phyloP scores from a whole-genome alignment of 139 green algal species.

The Marvania coccoides region DNA sequence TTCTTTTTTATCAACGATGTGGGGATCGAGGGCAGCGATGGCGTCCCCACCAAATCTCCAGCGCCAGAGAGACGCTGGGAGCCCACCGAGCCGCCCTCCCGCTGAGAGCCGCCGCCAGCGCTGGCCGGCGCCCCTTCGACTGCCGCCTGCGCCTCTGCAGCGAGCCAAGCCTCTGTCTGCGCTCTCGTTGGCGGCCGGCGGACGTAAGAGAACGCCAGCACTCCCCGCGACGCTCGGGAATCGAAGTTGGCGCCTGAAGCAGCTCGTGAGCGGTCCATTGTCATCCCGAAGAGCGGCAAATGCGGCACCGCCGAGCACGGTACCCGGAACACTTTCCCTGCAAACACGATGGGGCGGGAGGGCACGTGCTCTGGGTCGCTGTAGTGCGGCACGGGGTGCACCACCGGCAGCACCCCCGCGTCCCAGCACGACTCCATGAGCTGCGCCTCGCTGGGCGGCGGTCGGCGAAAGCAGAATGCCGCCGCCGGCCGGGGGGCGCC shows the following conservation, averaged over 20 bases:
- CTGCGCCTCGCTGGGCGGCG: conserved; percentile 17
- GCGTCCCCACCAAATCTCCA: conserved; percentile 35
- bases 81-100: background rate
- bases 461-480: background rate
- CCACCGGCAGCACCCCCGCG: conserved; percentile 25
- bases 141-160: background rate
- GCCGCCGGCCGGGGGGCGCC: background rate
- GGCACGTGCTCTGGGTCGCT: conserved; percentile 42
- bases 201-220: conserved; percentile 16
- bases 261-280: background rate
- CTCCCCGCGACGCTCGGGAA: background rate
- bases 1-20: background rate
- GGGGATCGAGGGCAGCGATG: conserved; percentile 1
- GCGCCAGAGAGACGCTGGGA: background rate
- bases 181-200: conserved; percentile 20
- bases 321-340: conserved; percentile 42
- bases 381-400: conserved; percentile 53
- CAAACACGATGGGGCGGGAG: conserved; percentile 34
- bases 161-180: conserved; percentile 38
- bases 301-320: conserved; percentile 14
- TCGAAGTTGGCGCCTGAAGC: background rate
- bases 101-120: background rate
- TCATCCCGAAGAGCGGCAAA: conserved; percentile 19
- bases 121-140: background rate
- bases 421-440: conserved; percentile 13